A percentile compares a stretch with the other conserved stretches of the same genome.
phyloP scores from a whole-genome alignment of 2,329 filamentous ascomycete genomes.

The Endoconidiophora laricicola region DNA sequence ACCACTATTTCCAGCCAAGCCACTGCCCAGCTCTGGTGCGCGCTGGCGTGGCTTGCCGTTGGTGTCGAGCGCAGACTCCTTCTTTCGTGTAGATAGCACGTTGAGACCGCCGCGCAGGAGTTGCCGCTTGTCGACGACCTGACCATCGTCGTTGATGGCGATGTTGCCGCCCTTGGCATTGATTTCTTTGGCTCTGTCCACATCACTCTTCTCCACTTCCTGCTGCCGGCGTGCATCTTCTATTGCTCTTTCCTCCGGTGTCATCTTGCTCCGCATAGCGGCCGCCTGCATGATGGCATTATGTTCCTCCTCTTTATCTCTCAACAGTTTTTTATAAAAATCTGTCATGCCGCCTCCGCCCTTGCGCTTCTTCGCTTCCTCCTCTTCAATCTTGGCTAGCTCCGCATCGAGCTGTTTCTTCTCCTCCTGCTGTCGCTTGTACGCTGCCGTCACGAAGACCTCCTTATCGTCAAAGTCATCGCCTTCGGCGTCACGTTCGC shows the following conservation, averaged over 20 bases:
- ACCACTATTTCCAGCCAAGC: conserved; percentile 21
- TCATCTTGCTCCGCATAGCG: conserved; percentile 33
- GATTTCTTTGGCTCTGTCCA: conserved; percentile 50
- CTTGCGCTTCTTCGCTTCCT: conserved; percentile 46
- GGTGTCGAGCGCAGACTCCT: not conserved
- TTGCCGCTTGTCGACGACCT: conserved; percentile 73
- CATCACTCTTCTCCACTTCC: conserved; percentile 36
- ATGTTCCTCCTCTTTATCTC: conserved; percentile 53
- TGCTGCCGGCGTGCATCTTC: conserved; percentile 15
- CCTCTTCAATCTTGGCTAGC: conserved; percentile 49
- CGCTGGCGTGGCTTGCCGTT: conserved; percentile 3
- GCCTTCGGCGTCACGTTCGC: conserved; percentile 63
- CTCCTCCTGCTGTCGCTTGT: conserved; percentile 67
- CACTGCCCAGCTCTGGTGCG: conserved; percentile 3
- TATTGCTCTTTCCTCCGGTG: conserved; percentile 19
- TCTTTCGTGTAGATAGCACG: conserved; percentile 29
- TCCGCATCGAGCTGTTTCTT: conserved; percentile 53
- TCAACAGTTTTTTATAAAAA: conserved; percentile 61
- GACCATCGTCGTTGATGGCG: conserved; percentile 63
- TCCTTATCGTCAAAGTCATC: conserved; percentile 72
- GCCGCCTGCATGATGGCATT: conserved; percentile 53
- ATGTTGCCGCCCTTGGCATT: conserved; percentile 45
- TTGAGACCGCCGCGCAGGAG: conserved; percentile 63
- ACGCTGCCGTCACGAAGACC: conserved; percentile 71
- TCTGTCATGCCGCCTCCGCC: conserved; percentile 49